Conservation (phyloP, 1,284 basidiomycete species). For the Ustilago trichophora region DNA sequence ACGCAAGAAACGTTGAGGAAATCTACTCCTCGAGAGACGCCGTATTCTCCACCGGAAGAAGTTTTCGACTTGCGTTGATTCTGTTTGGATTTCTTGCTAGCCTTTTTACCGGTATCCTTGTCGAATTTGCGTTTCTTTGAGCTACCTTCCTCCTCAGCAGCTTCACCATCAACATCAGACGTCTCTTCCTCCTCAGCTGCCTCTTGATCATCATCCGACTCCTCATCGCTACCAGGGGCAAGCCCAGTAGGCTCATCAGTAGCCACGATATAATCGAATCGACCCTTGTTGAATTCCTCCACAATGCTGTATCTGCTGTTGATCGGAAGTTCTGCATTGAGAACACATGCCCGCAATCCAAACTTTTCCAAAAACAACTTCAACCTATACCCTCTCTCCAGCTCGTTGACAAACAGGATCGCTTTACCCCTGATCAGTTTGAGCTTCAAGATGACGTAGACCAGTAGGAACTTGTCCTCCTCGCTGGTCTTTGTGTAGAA, state of each 20-base stretch:
- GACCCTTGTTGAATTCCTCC: constrained; percentile 98
- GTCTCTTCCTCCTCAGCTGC: constrained; percentile 50
- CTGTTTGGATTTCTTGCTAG: constrained; percentile 14
- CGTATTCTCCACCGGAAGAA: constrained; percentile 74
- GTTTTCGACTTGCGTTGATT: not conserved
- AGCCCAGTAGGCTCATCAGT: constrained; percentile 78
- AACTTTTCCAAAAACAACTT: constrained; percentile 98
- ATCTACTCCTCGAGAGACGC: constrained; percentile 94
- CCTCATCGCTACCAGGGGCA: constrained; percentile 10
- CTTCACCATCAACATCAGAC: constrained; percentile 1
- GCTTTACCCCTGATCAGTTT: constrained; percentile 95
- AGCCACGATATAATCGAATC: constrained; percentile 98
- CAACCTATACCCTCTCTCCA: constrained; percentile 91
- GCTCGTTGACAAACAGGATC: constrained; percentile 95
- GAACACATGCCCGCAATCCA: constrained; percentile 92
- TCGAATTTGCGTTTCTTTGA: constrained; percentile 41
- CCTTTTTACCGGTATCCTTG: too few species aligned
- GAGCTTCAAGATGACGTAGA: constrained; percentile 93
- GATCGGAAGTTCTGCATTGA: constrained; percentile 94
- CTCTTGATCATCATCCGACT: constrained; percentile 67
- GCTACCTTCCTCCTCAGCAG: not conserved
- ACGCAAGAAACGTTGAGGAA: constrained; percentile 98
- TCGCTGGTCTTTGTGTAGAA: constrained; percentile 72
- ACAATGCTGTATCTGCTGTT: constrained; percentile 97
- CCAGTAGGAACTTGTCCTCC: constrained; percentile 93